These are phyloP conservation scores for Phytophthora rubi DNA, from an alignment of 352 stramenopile genomes.

Conservation along the genomic window DNA sequence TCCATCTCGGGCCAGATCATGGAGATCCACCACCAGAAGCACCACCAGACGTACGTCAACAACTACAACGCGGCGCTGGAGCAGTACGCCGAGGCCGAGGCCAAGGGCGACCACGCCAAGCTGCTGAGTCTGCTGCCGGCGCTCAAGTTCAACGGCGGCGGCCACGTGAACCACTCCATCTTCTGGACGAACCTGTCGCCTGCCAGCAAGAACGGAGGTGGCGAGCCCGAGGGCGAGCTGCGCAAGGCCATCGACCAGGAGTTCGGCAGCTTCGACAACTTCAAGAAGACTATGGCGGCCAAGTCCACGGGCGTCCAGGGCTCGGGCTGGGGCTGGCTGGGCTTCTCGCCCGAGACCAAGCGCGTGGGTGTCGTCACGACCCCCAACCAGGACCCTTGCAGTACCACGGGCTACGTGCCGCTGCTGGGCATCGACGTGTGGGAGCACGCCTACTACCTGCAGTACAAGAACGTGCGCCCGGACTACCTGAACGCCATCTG, in stretches of 20 bases:
- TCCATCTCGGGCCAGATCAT: slow-evolving; percentile 91
- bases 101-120: slow-evolving; percentile 88
- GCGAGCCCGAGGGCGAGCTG: slow-evolving; percentile 85
- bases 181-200: slow-evolving; percentile 98
- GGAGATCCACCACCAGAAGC: slow-evolving; percentile 97
- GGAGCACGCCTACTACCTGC: slow-evolving; percentile 97
- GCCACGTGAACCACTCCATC: slow-evolving; percentile 98
- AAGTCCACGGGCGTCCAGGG: slow-evolving; percentile 95
- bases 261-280: slow-evolving; percentile 93
- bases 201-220: slow-evolving; percentile 73
- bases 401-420: slow-evolving; percentile 95
- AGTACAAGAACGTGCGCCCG: slow-evolving; percentile 96
- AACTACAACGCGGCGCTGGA: slow-evolving; percentile 96
- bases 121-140: slow-evolving; percentile 92
- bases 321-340: slow-evolving; percentile 98
- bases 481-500: slow-evolving; percentile 98
- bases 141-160: slow-evolving; percentile 98
- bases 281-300: slow-evolving; percentile 90
- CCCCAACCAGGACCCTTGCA: slow-evolving; percentile 96
- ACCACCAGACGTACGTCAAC: slow-evolving; percentile 97
- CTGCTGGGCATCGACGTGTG: slow-evolving; percentile 98
- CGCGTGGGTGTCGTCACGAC: slow-evolving; percentile 91
- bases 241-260: slow-evolving; percentile 90
- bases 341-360: slow-evolving; percentile 88
- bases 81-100: slow-evolving; percentile 92